phyloP scores from a whole-genome alignment of 768 basidiomycete species.

The Agaricus sinodeliciosus region DNA sequence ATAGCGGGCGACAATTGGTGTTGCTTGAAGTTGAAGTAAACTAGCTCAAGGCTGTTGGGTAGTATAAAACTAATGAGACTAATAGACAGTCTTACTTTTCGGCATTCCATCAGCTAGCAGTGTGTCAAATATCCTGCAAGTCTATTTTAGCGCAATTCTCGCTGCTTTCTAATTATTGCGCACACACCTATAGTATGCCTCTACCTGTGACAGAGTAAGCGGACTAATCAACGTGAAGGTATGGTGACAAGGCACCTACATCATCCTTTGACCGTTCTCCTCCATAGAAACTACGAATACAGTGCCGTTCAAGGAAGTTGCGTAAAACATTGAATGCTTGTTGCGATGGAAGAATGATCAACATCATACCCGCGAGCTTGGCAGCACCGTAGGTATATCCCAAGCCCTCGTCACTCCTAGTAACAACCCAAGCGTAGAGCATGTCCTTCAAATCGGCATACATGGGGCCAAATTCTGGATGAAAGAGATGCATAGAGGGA shows the following conservation, averaged over 20 bases:
- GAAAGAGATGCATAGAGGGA: conserved; percentile 76
- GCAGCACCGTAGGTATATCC: conserved; percentile 66
- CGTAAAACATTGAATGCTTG: conserved; percentile 79
- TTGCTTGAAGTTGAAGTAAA: conserved; percentile 93
- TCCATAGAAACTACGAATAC: conserved; percentile 80
- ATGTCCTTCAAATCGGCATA: conserved; percentile 80
- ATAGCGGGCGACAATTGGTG: conserved; percentile 81
- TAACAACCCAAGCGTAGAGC: conserved; percentile 83
- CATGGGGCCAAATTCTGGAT: conserved; percentile 68
- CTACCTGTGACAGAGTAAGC: conserved; percentile 49
- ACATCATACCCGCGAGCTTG: conserved; percentile 79
- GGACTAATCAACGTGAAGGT: background rate
- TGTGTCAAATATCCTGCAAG: conserved; percentile 80
- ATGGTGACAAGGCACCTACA: conserved; percentile 42
- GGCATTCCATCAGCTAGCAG: conserved; percentile 90
- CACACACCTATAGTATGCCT: conserved; percentile 80
- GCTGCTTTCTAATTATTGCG: background rate
- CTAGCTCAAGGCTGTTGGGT: conserved; percentile 28
- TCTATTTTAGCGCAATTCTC: conserved; percentile 5
- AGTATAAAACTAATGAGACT: background rate
- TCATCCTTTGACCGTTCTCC: conserved; percentile 66
- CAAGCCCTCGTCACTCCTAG: conserved; percentile 76
- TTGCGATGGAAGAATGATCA: conserved; percentile 72
- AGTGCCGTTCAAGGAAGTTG: conserved; percentile 81
- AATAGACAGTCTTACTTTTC: conserved; percentile 51